Percentiles rank a stretch among this genome's conserved stretches.
These are phyloP conservation scores for Colletotrichum sp. DNA, from an alignment of 2,329 filamentous ascomycete genomes.

Conservation along the genomic window DNA sequence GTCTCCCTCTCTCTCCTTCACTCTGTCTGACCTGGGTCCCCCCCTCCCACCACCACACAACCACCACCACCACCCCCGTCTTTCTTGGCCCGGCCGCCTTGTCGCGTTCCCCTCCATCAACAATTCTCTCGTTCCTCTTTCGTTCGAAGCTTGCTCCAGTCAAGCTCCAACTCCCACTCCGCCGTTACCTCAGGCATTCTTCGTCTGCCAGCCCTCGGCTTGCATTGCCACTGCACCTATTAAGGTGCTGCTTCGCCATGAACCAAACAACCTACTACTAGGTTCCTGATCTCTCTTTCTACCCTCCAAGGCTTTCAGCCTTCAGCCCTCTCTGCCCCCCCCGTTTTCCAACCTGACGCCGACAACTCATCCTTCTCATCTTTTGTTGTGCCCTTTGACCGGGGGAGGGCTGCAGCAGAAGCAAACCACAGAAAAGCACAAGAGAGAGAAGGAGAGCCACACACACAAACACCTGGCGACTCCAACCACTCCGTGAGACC, in stretches of 20 bases:
- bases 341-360: background rate
- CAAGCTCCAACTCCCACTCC: background rate
- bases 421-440: background rate
- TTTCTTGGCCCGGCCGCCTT: background rate
- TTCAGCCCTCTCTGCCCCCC: background rate
- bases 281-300: background rate
- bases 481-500: background rate
- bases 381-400: background rate
- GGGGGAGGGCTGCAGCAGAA: background rate
- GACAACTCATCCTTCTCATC: background rate
- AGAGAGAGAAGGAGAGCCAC: background rate
- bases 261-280: slow-evolving; percentile 8
- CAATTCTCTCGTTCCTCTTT: slow-evolving; percentile 12
- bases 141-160: slow-evolving; percentile 15
- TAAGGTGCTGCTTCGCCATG: slow-evolving; percentile 20
- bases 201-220: background rate
- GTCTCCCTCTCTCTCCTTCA: background rate
- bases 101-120: slow-evolving; percentile 1
- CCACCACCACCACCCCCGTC: background rate
- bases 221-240: slow-evolving; percentile 1
- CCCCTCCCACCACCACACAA: background rate
- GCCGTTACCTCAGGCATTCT: slow-evolving; percentile 17
- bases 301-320: slow-evolving; percentile 5
- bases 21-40: slow-evolving; percentile 1
- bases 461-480: background rate